A percentile compares a stretch with the other conserved stretches of the same genome.
Conservation (phyloP, 2,329 filamentous ascomycete genomes). For the Nigrograna mackinnonii region DNA sequence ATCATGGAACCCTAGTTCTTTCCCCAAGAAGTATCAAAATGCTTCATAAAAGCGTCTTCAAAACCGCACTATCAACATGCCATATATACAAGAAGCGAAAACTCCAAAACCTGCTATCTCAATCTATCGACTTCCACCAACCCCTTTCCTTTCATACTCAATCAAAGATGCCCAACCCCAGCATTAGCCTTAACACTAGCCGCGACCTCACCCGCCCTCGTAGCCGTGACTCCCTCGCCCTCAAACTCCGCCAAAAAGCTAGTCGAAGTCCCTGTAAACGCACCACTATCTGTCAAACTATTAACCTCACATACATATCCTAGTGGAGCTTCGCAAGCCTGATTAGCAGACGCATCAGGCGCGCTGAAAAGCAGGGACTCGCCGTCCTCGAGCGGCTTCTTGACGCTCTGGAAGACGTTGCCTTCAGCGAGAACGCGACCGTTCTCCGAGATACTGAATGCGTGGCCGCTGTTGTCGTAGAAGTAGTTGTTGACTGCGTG, state of each 20-base stretch:
- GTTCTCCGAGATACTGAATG: constrained; percentile 13
- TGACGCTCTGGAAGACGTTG: constrained; percentile 19
- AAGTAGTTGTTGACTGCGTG: constrained; percentile 24
- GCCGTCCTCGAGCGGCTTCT: constrained; percentile 8
- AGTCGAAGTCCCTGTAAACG: constrained; percentile 8
- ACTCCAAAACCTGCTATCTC: too few relatives aligned
- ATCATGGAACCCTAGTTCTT: too few relatives aligned
- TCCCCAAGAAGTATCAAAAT: too few relatives aligned
- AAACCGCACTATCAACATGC: too few relatives aligned
- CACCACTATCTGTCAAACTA: constrained; percentile 6
- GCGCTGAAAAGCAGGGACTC: constrained; percentile 9
- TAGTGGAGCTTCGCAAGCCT: constrained; percentile 9
- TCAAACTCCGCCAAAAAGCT: constrained; percentile 11
- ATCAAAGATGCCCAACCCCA: constrained; percentile 13
- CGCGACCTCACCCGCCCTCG: constrained; percentile 6
- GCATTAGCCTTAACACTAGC: constrained; percentile 15
- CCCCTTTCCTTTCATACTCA: too few relatives aligned
- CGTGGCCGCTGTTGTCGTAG: constrained; percentile 19
- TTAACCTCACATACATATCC: constrained; percentile 13
- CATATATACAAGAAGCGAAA: too few relatives aligned
- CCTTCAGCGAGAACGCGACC: constrained; percentile 18
- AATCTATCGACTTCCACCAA: too few relatives aligned
- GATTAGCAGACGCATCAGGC: constrained; percentile 5
- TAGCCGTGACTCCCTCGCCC: constrained; percentile 8
- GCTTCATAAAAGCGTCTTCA: too few relatives aligned